Evolutionary conservation across 441 rosid genomes (phyloP).

Genomic region (Heliophila coronopifolia): DNA sequence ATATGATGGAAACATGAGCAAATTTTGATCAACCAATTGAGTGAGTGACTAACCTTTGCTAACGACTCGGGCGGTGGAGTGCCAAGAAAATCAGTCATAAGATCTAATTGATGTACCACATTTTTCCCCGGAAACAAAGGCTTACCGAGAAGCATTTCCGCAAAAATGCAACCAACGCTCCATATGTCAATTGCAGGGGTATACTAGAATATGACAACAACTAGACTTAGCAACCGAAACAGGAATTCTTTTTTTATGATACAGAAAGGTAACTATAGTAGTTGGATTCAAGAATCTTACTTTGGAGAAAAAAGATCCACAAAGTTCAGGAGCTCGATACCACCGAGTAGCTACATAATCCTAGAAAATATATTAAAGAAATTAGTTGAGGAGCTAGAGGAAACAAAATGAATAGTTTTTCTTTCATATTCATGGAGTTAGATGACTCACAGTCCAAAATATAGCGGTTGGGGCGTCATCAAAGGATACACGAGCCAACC

Average conservation of each 20-base stretch:
- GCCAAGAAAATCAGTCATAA: conserved; percentile 95
- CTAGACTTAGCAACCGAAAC: no score
- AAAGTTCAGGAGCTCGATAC: conserved; percentile 98
- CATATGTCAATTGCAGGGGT: conserved; percentile 99
- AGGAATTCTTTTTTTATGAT: conserved; percentile 59
- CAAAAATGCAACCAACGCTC: conserved; percentile 98
- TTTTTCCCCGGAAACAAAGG: conserved; percentile 98
- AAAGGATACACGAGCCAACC: conserved; percentile 89
- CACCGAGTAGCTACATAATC: conserved; percentile 99
- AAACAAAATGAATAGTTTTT: no score
- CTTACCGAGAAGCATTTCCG: conserved; percentile 90
- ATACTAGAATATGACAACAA: no score
- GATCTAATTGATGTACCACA: conserved; percentile 88
- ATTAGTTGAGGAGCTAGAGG: conserved; percentile 10
- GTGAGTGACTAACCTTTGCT: conserved; percentile 77
- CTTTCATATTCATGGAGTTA: no score
- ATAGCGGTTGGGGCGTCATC: conserved; percentile 87
- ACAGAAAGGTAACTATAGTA: no score
- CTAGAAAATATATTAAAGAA: conserved; percentile 34
- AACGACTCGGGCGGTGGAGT: conserved; percentile 80
- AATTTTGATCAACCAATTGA: no score
- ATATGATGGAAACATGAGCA: conserved; percentile 39
- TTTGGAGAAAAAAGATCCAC: conserved; percentile 96
- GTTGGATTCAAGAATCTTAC: conserved; percentile 54
- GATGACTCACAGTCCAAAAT: conserved; percentile 69